phyloP scores from a whole-genome alignment of 2,329 filamentous ascomycete species.

The Talaromyces rugulosus region DNA sequence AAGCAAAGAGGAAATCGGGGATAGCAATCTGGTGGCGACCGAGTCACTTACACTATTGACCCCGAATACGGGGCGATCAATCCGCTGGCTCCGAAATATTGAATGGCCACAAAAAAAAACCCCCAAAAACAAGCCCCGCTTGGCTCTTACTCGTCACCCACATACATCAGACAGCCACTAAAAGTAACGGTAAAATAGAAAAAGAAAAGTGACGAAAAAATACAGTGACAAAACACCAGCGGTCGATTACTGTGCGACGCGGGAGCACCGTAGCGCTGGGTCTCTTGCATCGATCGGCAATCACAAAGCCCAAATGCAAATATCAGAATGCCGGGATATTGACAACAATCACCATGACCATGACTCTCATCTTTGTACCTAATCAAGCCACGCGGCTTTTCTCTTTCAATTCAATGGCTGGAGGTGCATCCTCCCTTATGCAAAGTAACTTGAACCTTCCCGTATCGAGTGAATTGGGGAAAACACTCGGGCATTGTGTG shows the following conservation, averaged over 20 bases:
- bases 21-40: background rate
- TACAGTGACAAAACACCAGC: background rate
- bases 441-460: background rate
- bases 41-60: background rate
- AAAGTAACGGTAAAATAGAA: background rate
- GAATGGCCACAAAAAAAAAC: background rate
- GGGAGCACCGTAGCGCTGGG: conserved; percentile 4
- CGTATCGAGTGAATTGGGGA: background rate
- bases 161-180: background rate
- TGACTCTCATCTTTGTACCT: background rate
- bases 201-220: background rate
- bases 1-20: background rate
- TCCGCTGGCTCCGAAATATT: background rate
- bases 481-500: background rate
- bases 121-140: background rate
- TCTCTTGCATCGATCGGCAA: conserved; percentile 1
- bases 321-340: background rate
- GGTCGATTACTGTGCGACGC: conserved; percentile 8
- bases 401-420: background rate
- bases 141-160: no score
- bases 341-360: background rate
- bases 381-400: background rate
- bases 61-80: background rate
- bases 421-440: background rate
- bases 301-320: background rate